Conservation (phyloP, 2,329 filamentous ascomycete genomes). For the Pestalotiopsis sp. region DNA sequence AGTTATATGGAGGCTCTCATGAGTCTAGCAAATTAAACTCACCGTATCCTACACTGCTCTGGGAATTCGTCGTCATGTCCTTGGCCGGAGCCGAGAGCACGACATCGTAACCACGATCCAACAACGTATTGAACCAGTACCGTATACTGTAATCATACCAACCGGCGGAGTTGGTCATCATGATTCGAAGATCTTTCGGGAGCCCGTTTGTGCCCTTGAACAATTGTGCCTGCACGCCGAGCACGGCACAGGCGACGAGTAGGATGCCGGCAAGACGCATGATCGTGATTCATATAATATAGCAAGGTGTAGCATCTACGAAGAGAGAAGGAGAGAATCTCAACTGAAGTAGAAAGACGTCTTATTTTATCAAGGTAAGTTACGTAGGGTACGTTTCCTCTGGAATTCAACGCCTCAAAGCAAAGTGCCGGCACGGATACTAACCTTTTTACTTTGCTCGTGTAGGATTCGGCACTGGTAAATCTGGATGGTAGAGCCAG, state of each 20-base stretch:
- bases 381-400: too few relatives aligned
- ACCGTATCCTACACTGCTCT: constrained; percentile 49
- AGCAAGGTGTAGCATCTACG: neutral
- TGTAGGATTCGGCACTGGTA: too few relatives aligned
- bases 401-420: too few relatives aligned
- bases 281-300: neutral
- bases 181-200: constrained; percentile 45
- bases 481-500: too few relatives aligned
- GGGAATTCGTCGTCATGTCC: constrained; percentile 51
- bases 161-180: constrained; percentile 73
- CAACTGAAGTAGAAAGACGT: neutral
- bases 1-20: constrained; percentile 8
- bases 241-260: neutral
- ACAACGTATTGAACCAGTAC: constrained; percentile 58
- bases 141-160: constrained; percentile 73
- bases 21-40: constrained; percentile 10
- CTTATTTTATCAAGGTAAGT: too few relatives aligned
- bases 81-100: constrained; percentile 69
- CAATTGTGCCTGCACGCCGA: constrained; percentile 23
- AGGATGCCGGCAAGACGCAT: constrained; percentile 10
- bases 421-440: too few relatives aligned
- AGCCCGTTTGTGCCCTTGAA: too few relatives aligned
- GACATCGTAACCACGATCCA: constrained; percentile 58
- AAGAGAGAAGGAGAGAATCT: neutral
- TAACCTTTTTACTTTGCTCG: too few relatives aligned